Conservation (phyloP, 2,329 filamentous ascomycete species). For the Raffaelea albimanens region DNA sequence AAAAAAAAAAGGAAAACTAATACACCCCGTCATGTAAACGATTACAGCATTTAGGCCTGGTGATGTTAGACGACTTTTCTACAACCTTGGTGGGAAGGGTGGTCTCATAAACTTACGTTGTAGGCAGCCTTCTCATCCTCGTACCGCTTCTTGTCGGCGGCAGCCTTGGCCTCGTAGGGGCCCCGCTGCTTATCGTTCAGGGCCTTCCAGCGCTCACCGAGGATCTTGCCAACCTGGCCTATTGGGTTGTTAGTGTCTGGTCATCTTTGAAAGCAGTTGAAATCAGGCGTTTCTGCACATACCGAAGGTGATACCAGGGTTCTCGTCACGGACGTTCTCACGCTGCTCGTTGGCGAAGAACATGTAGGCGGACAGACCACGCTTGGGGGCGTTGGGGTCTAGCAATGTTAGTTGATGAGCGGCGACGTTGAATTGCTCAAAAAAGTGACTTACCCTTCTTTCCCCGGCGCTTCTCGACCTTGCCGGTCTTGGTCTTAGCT, state of each 20-base stretch:
- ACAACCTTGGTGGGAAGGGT: not conserved
- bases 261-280: too few species aligned
- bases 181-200: slow-evolving; percentile 84
- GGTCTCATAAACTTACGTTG: slow-evolving; percentile 52
- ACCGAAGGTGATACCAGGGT: slow-evolving; percentile 90
- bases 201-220: slow-evolving; percentile 98
- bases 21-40: not conserved
- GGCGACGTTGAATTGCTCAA: slow-evolving; percentile 30
- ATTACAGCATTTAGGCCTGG: not conserved
- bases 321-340: slow-evolving; percentile 95
- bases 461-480: slow-evolving; percentile 44
- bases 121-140: slow-evolving; percentile 96
- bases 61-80: not conserved
- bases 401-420: too few species aligned
- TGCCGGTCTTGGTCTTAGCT: slow-evolving; percentile 41
- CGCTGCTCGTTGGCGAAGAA: slow-evolving; percentile 99
- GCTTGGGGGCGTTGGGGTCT: slow-evolving; percentile 98
- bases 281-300: too few species aligned
- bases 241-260: slow-evolving; percentile 4
- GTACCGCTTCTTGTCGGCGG: slow-evolving; percentile 96
- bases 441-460: slow-evolving; percentile 46
- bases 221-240: slow-evolving; percentile 95
- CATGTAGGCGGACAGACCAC: slow-evolving; percentile 99
- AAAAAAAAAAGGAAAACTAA: slow-evolving; percentile 6
- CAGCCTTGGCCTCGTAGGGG: slow-evolving; percentile 95